Evolutionary conservation across 805 yeast genomes (phyloP), one percentile per base, ranked within the genome.

Genomic region (Suhomyces tanzawaensis): DNA sequence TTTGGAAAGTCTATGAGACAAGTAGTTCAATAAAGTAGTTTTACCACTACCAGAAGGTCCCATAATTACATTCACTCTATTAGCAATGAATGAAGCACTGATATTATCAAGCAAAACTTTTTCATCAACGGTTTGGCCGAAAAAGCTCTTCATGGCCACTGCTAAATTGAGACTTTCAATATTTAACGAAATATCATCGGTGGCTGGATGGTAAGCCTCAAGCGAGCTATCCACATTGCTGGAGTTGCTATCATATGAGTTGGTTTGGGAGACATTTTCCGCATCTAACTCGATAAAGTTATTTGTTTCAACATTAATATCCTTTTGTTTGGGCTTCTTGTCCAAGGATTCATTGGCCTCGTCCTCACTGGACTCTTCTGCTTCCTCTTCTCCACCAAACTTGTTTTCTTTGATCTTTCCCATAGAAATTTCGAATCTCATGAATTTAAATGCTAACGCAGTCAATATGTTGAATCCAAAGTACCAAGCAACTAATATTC

Each of bases 21-120:
- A 62, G 25, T 72, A 60, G 52, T 81, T 84, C 45, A 84, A 59
- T 30, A 85, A 54, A 0, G 90, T 77, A 0, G 88, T 79, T 51
- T 84, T 84, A 7, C 91, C 93, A 0, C 85, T 78, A 0, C 91
- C 91, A 1, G 89, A 82, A 0, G 91, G 90, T 0, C 93, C 93
- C 81, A 84, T 76, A 30, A 84, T 82, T 4, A 82, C 86, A 52
- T 82, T 84, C 7, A 85, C 64, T 29, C 75, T 67, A 12, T 81
- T 79, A 2, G 80, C 69, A 19, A 62, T 58, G 50, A 82, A 81
- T 5, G 49, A 44, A 0, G 83, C 86, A 37, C 65, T 57, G 11
- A 85, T 62, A 13, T 69, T 55, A 29, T 69, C 52, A 27, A 81
- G 48, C 12, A 56, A 38, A 2, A 34, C 30, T 21, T 53, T 44